phyloP scores from a whole-genome alignment of 208 protist species.

The Leptomonas pyrrhocoris region DNA sequence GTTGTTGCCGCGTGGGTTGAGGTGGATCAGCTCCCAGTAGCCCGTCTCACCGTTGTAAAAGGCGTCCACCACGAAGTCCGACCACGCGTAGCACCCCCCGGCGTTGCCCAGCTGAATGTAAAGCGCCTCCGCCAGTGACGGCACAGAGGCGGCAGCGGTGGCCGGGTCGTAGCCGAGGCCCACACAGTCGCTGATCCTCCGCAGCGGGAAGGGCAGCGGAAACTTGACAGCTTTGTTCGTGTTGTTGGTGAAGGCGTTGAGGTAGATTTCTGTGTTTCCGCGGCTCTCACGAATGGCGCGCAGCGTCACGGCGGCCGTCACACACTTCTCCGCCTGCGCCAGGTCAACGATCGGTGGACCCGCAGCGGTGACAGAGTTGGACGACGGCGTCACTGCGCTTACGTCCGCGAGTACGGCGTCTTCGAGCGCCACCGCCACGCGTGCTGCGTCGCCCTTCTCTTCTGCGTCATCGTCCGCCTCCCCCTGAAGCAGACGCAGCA shows the following conservation, averaged over 20 bases:
- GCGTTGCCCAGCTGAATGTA: slow-evolving; percentile 79
- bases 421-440: slow-evolving; percentile 11
- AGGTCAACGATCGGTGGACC: slow-evolving; percentile 6
- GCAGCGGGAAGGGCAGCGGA: slow-evolving; percentile 61
- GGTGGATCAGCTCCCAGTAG: slow-evolving; percentile 64
- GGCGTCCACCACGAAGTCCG: slow-evolving; percentile 76
- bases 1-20: slow-evolving; percentile 54
- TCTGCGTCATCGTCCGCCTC: not conserved
- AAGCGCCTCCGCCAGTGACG: slow-evolving; percentile 50
- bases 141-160: not conserved
- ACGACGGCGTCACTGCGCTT: not conserved
- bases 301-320: too few relatives aligned
- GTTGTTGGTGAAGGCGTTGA: slow-evolving; percentile 57
- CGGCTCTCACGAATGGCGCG: slow-evolving; percentile 36
- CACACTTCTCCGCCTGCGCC: slow-evolving; percentile 19
- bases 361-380: not conserved
- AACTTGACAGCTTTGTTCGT: slow-evolving; percentile 43
- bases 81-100: slow-evolving; percentile 82
- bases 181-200: slow-evolving; percentile 64
- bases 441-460: not conserved
- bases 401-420: slow-evolving; percentile 2
- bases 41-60: slow-evolving; percentile 60
- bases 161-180: slow-evolving; percentile 44
- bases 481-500: slow-evolving; percentile 38
- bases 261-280: slow-evolving; percentile 37